Conservation (phyloP, 441 rosid species). For the Cnidoscolus chayamansa region DNA sequence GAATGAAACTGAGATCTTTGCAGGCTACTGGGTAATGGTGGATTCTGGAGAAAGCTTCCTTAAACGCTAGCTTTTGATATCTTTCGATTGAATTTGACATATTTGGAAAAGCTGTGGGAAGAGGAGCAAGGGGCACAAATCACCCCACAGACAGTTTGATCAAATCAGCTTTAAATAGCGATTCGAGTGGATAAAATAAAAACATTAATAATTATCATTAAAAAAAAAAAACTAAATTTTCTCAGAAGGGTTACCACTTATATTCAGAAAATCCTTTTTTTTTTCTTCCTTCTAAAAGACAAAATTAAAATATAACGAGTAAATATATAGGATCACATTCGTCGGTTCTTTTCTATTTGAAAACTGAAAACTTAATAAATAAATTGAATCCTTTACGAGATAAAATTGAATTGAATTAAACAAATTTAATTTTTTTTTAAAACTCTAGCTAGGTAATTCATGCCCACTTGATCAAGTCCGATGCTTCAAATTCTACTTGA, state of each 20-base stretch:
- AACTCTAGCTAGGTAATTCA: too few species aligned
- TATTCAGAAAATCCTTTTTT: neutral
- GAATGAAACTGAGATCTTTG: conserved; percentile 60
- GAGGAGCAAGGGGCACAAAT: neutral
- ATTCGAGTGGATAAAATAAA: conserved; percentile 24
- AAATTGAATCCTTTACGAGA: too few species aligned
- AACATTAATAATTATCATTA: neutral
- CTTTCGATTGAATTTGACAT: conserved; percentile 49
- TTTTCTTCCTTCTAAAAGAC: too few species aligned
- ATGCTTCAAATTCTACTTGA: too few species aligned
- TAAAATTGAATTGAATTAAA: too few species aligned
- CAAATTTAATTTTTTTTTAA: too few species aligned
- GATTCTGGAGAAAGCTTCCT: conserved; percentile 44
- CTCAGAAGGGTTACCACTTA: neutral
- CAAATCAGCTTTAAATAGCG: neutral
- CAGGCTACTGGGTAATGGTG: conserved; percentile 62
- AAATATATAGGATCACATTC: too few species aligned
- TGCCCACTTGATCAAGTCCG: too few species aligned
- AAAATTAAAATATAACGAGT: too few species aligned
- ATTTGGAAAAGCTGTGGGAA: neutral
- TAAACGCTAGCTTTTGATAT: conserved; percentile 47
- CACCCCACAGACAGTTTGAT: neutral
- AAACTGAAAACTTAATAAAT: too few species aligned
- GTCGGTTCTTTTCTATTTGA: too few species aligned
- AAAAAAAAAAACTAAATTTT: too few species aligned